Base-by-base conservation (phyloP, 2,329 filamentous ascomycete species). In the Aphanocladium album region DNA sequence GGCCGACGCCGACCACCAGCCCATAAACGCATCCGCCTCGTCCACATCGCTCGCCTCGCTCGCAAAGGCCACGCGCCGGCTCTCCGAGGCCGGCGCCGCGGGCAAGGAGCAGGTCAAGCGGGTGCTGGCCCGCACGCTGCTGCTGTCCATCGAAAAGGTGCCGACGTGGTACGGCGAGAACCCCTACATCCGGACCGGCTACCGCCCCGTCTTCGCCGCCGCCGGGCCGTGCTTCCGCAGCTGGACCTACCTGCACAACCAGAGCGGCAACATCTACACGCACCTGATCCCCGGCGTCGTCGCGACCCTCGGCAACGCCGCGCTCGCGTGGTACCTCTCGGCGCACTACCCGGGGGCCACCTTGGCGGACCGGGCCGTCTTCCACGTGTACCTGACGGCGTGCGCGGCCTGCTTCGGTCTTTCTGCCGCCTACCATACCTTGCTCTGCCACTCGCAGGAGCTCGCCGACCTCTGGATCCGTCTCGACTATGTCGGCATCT, bases 111-210 rank as follows among this genome's bases (percentile, higher is more conserved):
- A 45, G 12, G 37, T 35, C 39, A 33, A 16, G 17, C 46, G 41
- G 33, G 23, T 37, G 33, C 21, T 43, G 23, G 46, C 47, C 23
- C n/a, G 46, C 41, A 52, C 41, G 39, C 41, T 35, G 16, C 41
- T 35, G 16, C 63, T 69, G 19, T 35, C 60, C 39, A 64, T 61
- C 21, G 64, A 74, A 43, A 70, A 77, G 21, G 64, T 79, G 5
- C 77, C 78, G 1, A 64, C 67, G 51, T 80, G 78, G 77, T 72
- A 73, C 58, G 71, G 74, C 61, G 71, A 76, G 63, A 80, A 79
- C 62, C 64, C 68, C 9, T 76, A 72, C 63, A 76, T 80, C 57
- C 67, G 69, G 27, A 67, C 69, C 7, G 77, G 76, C 23, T 81
- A 81, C 64, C 76, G 78, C 16, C 75, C 75, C 9, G 71, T 73